phyloP scores from a whole-genome alignment of 306 rosid species.

The Cajanus cajan region DNA sequence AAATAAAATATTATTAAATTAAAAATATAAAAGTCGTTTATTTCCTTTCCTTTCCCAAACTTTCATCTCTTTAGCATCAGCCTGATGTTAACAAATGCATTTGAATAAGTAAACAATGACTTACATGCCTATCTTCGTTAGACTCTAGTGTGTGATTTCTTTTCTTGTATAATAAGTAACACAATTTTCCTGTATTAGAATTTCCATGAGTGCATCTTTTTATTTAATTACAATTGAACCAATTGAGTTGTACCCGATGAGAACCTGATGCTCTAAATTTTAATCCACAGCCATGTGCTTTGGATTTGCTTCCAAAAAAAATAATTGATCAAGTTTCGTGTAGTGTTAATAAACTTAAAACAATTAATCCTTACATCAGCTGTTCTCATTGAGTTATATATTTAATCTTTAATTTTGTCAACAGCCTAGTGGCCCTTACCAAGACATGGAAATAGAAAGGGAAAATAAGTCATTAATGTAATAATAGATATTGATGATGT shows the following conservation, averaged over 20 bases:
- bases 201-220: not conserved
- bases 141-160: too few relatives aligned
- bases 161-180: not conserved
- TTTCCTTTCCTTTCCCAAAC: not conserved
- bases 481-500: conserved; percentile 10
- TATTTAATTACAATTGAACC: not conserved
- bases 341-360: not conserved
- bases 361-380: not conserved
- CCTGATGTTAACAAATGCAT: not conserved
- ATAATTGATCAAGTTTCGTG: not conserved
- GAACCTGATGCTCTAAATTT: not conserved
- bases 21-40: not conserved
- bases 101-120: not conserved
- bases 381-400: not conserved
- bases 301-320: not conserved
- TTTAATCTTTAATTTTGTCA: not conserved
- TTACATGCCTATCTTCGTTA: not conserved
- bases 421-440: not conserved
- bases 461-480: not conserved
- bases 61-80: not conserved
- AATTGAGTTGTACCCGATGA: not conserved
- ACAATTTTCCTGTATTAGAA: not conserved
- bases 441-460: not conserved
- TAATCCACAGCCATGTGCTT: not conserved
- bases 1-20: not conserved